Base-by-base conservation (phyloP, 441 rosid species). In the Pelargonium myrrhifolium region DNA sequence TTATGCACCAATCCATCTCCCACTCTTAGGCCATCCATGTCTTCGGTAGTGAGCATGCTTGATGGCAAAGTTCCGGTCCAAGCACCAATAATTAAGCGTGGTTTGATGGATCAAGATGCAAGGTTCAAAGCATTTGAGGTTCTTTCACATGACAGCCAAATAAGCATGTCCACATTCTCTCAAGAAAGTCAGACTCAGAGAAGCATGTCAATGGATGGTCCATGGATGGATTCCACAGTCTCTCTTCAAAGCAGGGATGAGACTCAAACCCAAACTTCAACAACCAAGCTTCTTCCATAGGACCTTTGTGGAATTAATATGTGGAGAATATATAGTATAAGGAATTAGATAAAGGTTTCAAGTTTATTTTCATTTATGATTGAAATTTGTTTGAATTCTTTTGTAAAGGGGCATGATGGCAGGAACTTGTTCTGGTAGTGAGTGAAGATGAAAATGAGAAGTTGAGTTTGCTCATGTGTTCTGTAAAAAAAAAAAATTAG, bases 1-100 rank as follows among this genome's bases (percentile, higher is more conserved):
- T 76, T 82, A 45, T 86, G 90, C 72, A 78, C 87, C 28, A 83
- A 80, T 69, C 76, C 80, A 14, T 82, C 90, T 68, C 87, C 90
- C 0, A 79, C 90, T 4, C n/a, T 82, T 1, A 80, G 90, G 65
- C 88, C 88, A 65, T 65, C 75, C 10, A 84, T 86, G 88, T 86
- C 90, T 15, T 76, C 83, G n/a, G 84, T 81, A 20, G 90, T 81
- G 43, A 78, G 78, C 55, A 86, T 86, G 90, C 71, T 86, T 0
- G 83, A 86, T 65, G 90, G 88, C 15, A 80, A 79, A 24, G 71
- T 18, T 11, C 62, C 84, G 24, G 80, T 85, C 64, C 79, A 87
- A 74, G 85, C 88, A 15, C 88, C 96, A 0, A 51, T 80, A 40
- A 74, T 87, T 45, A 86, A 75, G 75, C 85, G 85, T 42, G 74